A percentile compares a stretch with the other conserved stretches of the same genome.
phyloP scores from a whole-genome alignment of 306 rosid species.

The Prunus salicina region DNA sequence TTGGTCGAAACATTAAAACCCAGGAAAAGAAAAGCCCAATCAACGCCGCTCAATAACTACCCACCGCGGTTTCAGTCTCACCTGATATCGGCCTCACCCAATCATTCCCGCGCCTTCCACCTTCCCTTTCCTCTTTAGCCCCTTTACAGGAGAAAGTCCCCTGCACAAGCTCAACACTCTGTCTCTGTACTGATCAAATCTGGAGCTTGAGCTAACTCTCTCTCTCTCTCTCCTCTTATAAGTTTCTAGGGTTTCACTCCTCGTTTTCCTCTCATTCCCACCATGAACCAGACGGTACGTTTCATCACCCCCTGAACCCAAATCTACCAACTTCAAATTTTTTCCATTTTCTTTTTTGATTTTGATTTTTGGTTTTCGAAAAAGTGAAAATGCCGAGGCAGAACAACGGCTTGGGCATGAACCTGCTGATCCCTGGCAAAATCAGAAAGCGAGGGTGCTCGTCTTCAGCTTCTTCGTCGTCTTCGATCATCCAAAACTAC shows the following conservation, averaged over 20 bases:
- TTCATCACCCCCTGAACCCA: neutral
- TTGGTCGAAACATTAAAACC: neutral
- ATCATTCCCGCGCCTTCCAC: constrained; percentile 2
- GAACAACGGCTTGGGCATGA: constrained; percentile 40
- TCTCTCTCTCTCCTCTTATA: neutral
- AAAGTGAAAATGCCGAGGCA: constrained; percentile 60
- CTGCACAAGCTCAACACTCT: constrained; percentile 22
- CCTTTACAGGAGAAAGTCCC: constrained; percentile 17
- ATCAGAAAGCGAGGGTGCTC: constrained; percentile 96
- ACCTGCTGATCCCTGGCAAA: constrained; percentile 73
- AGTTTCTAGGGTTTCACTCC: constrained; percentile 10
- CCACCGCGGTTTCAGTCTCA: constrained; percentile 18
- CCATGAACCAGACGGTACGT: constrained; percentile 10
- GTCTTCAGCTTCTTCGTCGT: constrained; percentile 86
- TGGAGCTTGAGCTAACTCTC: constrained; percentile 6
- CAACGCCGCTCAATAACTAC: neutral
- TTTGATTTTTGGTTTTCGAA: too few species aligned
- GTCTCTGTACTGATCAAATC: constrained; percentile 31
- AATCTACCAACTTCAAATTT: neutral
- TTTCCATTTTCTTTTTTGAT: neutral
- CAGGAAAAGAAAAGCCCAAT: neutral
- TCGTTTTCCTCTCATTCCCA: neutral
- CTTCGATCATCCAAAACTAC: constrained; percentile 78
- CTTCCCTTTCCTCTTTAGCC: constrained; percentile 6
- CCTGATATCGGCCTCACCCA: neutral